These are phyloP conservation scores for Psilocybe sp. DNA, from an alignment of 768 basidiomycete genomes.

Conservation along the genomic window DNA sequence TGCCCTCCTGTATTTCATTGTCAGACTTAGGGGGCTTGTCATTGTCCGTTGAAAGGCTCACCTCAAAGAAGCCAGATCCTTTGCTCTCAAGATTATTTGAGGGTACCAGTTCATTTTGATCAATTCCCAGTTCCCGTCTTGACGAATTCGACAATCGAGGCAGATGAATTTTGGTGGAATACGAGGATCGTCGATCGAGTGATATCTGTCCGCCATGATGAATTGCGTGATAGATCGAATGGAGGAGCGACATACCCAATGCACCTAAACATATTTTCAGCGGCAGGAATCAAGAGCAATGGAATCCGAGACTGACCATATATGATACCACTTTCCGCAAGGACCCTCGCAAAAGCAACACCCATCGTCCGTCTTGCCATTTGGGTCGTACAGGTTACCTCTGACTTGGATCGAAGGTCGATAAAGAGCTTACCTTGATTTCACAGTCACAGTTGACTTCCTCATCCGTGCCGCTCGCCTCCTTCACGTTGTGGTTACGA, in stretches of 20 bases:
- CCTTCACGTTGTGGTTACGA: too few species aligned
- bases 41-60: constrained; percentile 19
- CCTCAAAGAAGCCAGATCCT: constrained; percentile 73
- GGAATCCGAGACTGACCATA: constrained; percentile 42
- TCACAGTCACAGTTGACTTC: constrained; percentile 71
- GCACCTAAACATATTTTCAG: constrained; percentile 38
- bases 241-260: constrained; percentile 47
- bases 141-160: constrained; percentile 72
- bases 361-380: constrained; percentile 51
- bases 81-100: constrained; percentile 59
- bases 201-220: constrained; percentile 43
- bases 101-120: constrained; percentile 59
- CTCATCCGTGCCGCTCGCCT: constrained; percentile 16
- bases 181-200: constrained; percentile 53
- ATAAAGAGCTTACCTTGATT: constrained; percentile 41
- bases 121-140: constrained; percentile 67
- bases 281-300: not conserved
- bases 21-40: not conserved
- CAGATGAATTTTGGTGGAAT: constrained; percentile 64
- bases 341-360: constrained; percentile 64
- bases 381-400: not conserved
- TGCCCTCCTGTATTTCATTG: constrained; percentile 49
- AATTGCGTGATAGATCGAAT: not conserved
- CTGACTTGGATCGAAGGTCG: not conserved
- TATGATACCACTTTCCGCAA: constrained; percentile 74